A percentile compares a stretch with the other conserved stretches of the same genome.
phyloP scores from a whole-genome alignment of 2,329 filamentous ascomycete species.

The Verticillium nubilum region DNA sequence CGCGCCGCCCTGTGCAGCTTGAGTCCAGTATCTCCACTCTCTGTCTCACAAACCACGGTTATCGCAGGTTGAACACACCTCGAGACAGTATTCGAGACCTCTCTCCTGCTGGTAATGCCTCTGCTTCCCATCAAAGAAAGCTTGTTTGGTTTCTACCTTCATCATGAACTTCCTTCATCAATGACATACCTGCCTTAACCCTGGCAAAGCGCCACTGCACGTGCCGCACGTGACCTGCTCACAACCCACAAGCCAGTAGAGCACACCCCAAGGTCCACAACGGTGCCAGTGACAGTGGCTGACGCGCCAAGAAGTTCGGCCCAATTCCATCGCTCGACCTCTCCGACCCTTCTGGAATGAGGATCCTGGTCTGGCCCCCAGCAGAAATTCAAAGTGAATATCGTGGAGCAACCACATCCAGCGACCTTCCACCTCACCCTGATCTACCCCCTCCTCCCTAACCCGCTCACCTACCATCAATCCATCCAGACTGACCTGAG shows the following conservation, averaged over 20 bases:
- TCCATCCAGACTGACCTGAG: not conserved
- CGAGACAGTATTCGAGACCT: too few species aligned
- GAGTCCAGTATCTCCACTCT: too few species aligned
- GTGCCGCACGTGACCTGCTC: not conserved
- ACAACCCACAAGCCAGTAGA: not conserved
- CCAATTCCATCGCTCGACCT: not conserved
- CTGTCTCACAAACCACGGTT: too few species aligned
- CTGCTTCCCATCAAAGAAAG: too few species aligned
- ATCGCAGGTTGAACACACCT: too few species aligned
- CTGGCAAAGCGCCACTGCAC: not conserved
- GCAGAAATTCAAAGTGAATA: constrained; percentile 1
- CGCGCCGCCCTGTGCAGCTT: too few species aligned
- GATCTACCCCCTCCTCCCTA: constrained; percentile 20
- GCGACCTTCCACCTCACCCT: constrained; percentile 25
- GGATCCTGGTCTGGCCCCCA: not conserved
- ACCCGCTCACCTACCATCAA: constrained; percentile 15
- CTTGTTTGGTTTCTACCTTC: too few species aligned
- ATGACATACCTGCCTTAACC: not conserved
- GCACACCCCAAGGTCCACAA: not conserved
- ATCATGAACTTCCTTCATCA: not conserved
- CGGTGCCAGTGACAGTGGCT: not conserved
- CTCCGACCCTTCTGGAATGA: constrained; percentile 4
- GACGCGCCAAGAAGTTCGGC: not conserved
- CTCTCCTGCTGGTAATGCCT: too few species aligned
- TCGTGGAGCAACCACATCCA: not conserved